Evolutionary conservation across 176 grass and related monocot species (phyloP).

Genomic region (Oryza rufipogon): DNA sequence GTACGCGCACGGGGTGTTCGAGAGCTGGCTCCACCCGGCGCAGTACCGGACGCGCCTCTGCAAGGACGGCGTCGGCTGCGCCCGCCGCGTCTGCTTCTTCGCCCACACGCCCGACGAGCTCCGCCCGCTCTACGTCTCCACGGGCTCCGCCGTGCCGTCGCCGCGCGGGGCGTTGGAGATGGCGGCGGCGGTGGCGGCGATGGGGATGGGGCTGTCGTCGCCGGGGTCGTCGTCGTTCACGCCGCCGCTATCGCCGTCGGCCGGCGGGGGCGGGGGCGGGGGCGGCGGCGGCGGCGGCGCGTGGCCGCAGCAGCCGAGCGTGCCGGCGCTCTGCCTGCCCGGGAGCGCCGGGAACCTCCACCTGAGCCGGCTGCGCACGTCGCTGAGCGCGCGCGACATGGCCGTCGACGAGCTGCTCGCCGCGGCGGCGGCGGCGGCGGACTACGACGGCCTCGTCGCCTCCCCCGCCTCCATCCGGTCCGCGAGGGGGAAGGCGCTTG

Average conservation of each 20-base stretch:
- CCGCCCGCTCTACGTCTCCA: slow-evolving; percentile 57
- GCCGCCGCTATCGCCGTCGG: slow-evolving; percentile 63
- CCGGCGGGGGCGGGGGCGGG: background rate
- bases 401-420: slow-evolving; percentile 54
- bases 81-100: slow-evolving; percentile 84
- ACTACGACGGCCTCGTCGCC: slow-evolving; percentile 38
- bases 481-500: slow-evolving; percentile 42
- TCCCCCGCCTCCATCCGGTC: slow-evolving; percentile 49
- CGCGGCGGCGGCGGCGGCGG: slow-evolving; percentile 33
- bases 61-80: slow-evolving; percentile 67
- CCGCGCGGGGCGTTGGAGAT: slow-evolving; percentile 53
- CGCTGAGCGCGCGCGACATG: slow-evolving; percentile 58
- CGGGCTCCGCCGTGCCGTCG: slow-evolving; percentile 46
- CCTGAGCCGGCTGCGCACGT: slow-evolving; percentile 56
- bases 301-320: slow-evolving; percentile 53
- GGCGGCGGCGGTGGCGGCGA: slow-evolving; percentile 48
- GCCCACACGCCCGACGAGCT: slow-evolving; percentile 81
- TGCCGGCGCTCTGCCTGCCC: slow-evolving; percentile 55
- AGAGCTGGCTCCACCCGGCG: slow-evolving; percentile 89
- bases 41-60: slow-evolving; percentile 77
- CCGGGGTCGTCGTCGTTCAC: slow-evolving; percentile 56
- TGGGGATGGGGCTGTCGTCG: slow-evolving; percentile 60
- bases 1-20: slow-evolving; percentile 90
- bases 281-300: slow-evolving; percentile 19
- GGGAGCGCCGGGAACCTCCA: slow-evolving; percentile 54